phyloP scores from a whole-genome alignment of 2,329 filamentous ascomycete genomes.

The Aspergillus fumigatiaffinis region DNA sequence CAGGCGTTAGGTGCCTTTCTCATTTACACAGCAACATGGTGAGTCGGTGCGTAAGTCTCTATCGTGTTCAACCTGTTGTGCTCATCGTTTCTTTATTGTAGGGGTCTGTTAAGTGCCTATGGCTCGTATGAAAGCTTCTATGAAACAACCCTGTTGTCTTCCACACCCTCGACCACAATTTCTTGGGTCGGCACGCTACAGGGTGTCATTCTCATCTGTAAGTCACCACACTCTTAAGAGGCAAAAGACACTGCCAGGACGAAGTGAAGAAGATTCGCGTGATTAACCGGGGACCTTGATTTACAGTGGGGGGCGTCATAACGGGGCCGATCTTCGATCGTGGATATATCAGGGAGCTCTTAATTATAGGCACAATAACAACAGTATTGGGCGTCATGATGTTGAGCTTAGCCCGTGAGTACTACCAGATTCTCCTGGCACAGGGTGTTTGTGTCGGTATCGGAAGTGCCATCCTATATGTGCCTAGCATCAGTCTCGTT shows the following conservation, averaged over 20 bases:
- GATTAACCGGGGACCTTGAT: background rate
- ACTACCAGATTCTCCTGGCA: conserved; percentile 1
- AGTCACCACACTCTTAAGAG: background rate
- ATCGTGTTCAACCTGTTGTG: background rate
- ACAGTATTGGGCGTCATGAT: conserved; percentile 5
- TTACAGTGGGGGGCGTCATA: conserved; percentile 1
- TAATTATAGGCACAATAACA: conserved; percentile 1
- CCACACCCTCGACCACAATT: conserved; percentile 1
- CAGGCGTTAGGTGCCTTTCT: conserved; percentile 4
- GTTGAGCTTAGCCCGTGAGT: background rate
- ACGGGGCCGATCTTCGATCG: conserved; percentile 4
- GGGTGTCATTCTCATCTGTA: conserved; percentile 4
- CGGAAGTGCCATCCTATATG: conserved; percentile 3
- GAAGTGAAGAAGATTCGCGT: background rate
- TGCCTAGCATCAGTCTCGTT: conserved; percentile 3
- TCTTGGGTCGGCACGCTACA: conserved; percentile 4
- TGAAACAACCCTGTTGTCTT: conserved; percentile 4
- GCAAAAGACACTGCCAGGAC: background rate
- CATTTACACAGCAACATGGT: conserved; percentile 6
- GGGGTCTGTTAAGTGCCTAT: conserved; percentile 7
- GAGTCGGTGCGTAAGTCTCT: background rate
- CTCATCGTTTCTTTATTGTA: background rate
- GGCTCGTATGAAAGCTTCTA: conserved; percentile 8
- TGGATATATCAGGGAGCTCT: conserved; percentile 1
- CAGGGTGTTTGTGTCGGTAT: conserved; percentile 1